Conservation (phyloP, 2,329 filamentous ascomycete genomes). For the Plenodomus biglobosus region DNA sequence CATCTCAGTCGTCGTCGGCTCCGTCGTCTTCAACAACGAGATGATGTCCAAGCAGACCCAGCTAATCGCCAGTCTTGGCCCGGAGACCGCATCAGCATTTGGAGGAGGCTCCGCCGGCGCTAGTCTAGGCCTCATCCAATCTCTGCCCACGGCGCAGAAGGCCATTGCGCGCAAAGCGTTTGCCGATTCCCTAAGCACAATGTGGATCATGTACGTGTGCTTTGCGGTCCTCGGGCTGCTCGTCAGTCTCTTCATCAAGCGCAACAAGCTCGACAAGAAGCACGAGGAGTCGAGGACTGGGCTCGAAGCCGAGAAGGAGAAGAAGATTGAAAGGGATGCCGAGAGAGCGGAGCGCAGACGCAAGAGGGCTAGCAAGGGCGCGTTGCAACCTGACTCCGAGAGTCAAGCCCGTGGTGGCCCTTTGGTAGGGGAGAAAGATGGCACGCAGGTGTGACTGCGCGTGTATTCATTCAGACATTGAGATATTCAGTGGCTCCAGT, state of each 20-base stretch:
- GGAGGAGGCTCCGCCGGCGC: conserved; percentile 63
- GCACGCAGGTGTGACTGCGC: neutral
- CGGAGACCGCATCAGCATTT: conserved; percentile 54
- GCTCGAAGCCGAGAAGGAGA: conserved; percentile 47
- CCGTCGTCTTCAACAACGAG: conserved; percentile 77
- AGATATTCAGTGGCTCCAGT: neutral
- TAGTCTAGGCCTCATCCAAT: conserved; percentile 60
- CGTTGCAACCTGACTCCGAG: conserved; percentile 21
- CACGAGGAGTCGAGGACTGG: conserved; percentile 55
- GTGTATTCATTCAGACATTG: too few species aligned
- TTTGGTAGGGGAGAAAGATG: conserved; percentile 1
- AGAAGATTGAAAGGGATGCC: conserved; percentile 39
- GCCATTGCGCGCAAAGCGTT: conserved; percentile 47
- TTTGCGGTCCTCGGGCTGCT: conserved; percentile 46
- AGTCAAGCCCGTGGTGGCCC: conserved; percentile 3
- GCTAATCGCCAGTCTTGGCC: conserved; percentile 56
- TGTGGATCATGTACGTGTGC: conserved; percentile 54
- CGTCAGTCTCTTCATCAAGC: conserved; percentile 45
- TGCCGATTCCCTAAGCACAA: conserved; percentile 47
- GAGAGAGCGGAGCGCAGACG: conserved; percentile 34
- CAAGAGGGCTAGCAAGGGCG: conserved; percentile 29
- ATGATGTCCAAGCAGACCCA: conserved; percentile 60
- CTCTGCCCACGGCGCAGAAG: conserved; percentile 53
- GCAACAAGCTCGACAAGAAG: conserved; percentile 46
- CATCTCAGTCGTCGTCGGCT: conserved; percentile 70